Conservation (phyloP, 116 monocot species). For the Posidonia oceanica region DNA sequence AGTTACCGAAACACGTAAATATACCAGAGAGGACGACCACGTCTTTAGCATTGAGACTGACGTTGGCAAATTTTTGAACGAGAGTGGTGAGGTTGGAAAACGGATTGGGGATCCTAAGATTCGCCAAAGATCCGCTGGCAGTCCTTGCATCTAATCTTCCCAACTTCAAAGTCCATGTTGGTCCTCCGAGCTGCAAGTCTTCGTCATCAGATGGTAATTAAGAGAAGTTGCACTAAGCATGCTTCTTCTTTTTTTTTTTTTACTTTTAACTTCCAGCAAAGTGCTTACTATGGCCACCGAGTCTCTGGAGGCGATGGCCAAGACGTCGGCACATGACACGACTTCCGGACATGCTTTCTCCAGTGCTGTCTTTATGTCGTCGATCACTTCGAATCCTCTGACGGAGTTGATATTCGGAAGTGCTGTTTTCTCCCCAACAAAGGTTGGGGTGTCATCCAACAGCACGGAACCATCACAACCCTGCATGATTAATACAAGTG, state of each 20-base stretch:
- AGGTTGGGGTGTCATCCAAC: constrained; percentile 39
- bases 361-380: constrained; percentile 40
- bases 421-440: constrained; percentile 45
- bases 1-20: neutral
- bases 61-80: constrained; percentile 31
- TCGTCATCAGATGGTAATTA: neutral
- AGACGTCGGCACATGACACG: constrained; percentile 60
- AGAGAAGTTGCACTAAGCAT: neutral
- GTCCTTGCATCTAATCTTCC: constrained; percentile 66
- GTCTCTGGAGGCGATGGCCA: constrained; percentile 39
- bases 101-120: constrained; percentile 42
- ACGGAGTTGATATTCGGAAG: constrained; percentile 37
- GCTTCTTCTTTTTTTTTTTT: neutral
- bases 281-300: constrained; percentile 32
- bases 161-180: constrained; percentile 50
- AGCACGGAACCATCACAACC: constrained; percentile 58
- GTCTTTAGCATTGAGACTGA: constrained; percentile 51
- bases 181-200: constrained; percentile 16
- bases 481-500: constrained; percentile 5
- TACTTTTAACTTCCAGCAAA: neutral
- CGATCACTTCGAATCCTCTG: constrained; percentile 41
- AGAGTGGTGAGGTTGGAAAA: constrained; percentile 32
- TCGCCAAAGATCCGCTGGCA: constrained; percentile 28
- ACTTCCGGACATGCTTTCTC: constrained; percentile 31
- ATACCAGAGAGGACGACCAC: constrained; percentile 57